These are phyloP conservation scores for Lipomyces oligophaga DNA, from an alignment of 805 yeast genomes.

Conservation along the genomic window DNA sequence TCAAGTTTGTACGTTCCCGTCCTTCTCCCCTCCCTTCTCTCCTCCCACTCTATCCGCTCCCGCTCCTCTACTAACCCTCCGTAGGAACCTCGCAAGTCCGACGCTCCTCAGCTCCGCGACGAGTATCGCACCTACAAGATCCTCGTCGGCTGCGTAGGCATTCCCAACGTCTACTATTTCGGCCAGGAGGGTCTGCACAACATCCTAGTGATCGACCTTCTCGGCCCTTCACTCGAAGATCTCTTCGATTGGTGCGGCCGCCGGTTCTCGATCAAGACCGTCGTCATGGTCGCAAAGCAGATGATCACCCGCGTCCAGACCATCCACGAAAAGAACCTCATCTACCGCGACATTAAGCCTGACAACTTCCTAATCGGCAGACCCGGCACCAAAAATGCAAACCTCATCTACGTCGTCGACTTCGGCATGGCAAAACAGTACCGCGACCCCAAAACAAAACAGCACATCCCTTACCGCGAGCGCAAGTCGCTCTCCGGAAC, in stretches of 20 bases:
- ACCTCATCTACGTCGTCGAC: slow-evolving; percentile 83
- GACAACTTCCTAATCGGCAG: slow-evolving; percentile 94
- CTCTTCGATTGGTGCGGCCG: slow-evolving; percentile 98
- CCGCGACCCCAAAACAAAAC: slow-evolving; percentile 92
- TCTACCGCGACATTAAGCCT: slow-evolving; percentile 95
- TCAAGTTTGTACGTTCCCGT: slow-evolving; percentile 60
- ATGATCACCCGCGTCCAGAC: slow-evolving; percentile 81
- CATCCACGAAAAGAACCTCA: slow-evolving; percentile 84
- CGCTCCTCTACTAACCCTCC: neutral
- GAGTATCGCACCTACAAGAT: slow-evolving; percentile 94
- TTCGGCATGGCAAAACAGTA: slow-evolving; percentile 99
- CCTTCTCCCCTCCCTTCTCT: neutral
- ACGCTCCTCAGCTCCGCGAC: slow-evolving; percentile 95
- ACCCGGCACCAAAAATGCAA: slow-evolving; percentile 78
- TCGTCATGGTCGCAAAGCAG: slow-evolving; percentile 89
- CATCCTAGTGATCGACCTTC: slow-evolving; percentile 84
- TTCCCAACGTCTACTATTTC: slow-evolving; percentile 95
- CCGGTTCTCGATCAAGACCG: slow-evolving; percentile 79
- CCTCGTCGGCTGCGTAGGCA: slow-evolving; percentile 73
- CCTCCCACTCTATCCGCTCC: neutral
- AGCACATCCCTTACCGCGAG: slow-evolving; percentile 95
- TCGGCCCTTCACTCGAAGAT: slow-evolving; percentile 95
- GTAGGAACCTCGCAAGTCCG: slow-evolving; percentile 81
- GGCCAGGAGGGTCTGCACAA: slow-evolving; percentile 98
- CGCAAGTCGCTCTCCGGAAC: slow-evolving; percentile 95